phyloP scores from a whole-genome alignment of 1,139 yeast genomes.

The Suhomyces choctaworum region DNA sequence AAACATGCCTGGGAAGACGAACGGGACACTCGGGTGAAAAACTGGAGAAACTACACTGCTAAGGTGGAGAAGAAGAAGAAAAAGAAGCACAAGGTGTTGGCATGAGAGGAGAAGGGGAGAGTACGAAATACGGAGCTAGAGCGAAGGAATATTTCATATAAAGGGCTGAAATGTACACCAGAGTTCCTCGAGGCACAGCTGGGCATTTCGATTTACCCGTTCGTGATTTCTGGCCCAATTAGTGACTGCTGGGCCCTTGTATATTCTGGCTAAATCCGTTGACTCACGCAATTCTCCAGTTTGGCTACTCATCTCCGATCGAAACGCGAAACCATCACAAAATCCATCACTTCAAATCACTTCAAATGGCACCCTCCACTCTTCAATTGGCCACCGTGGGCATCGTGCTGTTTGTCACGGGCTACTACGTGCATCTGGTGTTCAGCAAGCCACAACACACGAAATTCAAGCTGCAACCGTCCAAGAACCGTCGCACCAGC shows the following conservation, averaged over 20 bases:
- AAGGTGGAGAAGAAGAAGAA: constrained; percentile 45
- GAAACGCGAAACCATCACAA: too few relatives aligned
- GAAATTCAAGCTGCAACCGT: neutral
- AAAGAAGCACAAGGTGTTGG: constrained; percentile 42
- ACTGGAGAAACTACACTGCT: constrained; percentile 58
- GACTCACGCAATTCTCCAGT: too few relatives aligned
- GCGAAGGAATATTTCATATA: too few relatives aligned
- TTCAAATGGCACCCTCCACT: constrained; percentile 4
- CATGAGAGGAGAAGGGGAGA: constrained; percentile 17
- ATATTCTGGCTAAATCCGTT: too few relatives aligned
- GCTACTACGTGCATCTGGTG: constrained; percentile 23
- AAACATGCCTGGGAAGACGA: constrained; percentile 64
- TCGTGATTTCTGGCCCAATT: too few relatives aligned
- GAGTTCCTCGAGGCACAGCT: too few relatives aligned
- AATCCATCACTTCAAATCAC: too few relatives aligned
- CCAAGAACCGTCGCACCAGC: neutral
- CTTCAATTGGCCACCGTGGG: constrained; percentile 25
- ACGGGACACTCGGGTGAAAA: constrained; percentile 57
- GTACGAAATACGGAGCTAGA: neutral
- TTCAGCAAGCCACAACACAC: too few relatives aligned
- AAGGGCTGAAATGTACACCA: too few relatives aligned
- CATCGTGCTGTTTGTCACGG: constrained; percentile 26
- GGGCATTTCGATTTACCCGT: too few relatives aligned
- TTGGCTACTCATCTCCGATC: too few relatives aligned
- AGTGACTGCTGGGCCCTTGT: too few relatives aligned